Conservation (phyloP, 495 filamentous ascomycete species). For the Pyrenula aspistea region DNA sequence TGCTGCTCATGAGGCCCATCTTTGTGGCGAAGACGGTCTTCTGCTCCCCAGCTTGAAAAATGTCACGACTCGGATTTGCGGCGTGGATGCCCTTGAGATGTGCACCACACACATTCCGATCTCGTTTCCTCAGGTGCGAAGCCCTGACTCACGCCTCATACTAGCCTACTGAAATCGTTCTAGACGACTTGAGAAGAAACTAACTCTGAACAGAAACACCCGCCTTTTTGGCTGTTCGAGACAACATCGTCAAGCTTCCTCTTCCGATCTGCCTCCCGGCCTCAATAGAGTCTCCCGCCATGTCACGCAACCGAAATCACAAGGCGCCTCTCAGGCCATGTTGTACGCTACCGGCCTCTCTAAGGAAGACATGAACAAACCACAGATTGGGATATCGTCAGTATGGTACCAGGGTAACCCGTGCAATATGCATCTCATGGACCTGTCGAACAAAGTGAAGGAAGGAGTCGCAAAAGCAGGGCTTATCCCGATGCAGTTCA, state of each 20-base stretch:
- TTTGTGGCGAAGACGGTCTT: too few species aligned
- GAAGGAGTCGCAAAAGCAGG: constrained; percentile 75
- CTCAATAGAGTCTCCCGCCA: constrained; percentile 72
- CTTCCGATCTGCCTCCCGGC: constrained; percentile 4
- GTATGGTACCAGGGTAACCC: constrained; percentile 86
- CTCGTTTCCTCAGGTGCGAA: too few species aligned
- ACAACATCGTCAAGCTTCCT: background rate
- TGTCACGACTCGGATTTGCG: background rate
- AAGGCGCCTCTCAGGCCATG: constrained; percentile 98
- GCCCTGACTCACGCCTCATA: too few species aligned
- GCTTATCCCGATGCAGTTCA: constrained; percentile 84
- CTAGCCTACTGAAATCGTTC: too few species aligned
- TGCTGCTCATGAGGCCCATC: too few species aligned
- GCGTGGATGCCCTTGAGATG: background rate
- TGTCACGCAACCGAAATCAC: constrained; percentile 92
- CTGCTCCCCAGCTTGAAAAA: background rate
- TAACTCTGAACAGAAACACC: background rate
- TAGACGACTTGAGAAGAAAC: too few species aligned
- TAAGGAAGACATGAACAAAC: constrained; percentile 78
- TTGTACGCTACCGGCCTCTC: constrained; percentile 85
- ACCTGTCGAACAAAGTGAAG: constrained; percentile 70
- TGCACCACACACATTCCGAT: too few species aligned
- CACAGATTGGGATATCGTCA: constrained; percentile 93
- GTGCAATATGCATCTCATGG: constrained; percentile 97
- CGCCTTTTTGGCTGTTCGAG: background rate